These are phyloP conservation scores for Yamadazyma sp. DNA, from an alignment of 805 yeast genomes.

Conservation along the genomic window DNA sequence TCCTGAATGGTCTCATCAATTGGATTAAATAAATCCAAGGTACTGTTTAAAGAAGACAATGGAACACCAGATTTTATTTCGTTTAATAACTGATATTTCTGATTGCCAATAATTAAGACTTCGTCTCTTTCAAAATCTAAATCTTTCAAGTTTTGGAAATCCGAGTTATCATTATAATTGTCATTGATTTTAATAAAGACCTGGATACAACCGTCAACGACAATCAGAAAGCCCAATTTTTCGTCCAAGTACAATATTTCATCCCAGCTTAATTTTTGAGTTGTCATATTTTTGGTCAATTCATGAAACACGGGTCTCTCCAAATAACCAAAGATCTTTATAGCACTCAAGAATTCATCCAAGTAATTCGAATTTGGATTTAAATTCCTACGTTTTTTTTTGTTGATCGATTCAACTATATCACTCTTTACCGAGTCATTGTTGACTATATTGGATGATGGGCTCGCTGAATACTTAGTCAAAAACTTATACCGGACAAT, in stretches of 20 bases:
- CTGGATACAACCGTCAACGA: constrained; percentile 86
- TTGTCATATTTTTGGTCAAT: constrained; percentile 85
- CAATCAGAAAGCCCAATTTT: constrained; percentile 81
- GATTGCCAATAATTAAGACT: constrained; percentile 49
- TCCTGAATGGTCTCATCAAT: constrained; percentile 2
- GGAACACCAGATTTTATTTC: constrained; percentile 83
- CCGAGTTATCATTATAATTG: constrained; percentile 8
- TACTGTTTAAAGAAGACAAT: constrained; percentile 75
- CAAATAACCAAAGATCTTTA: constrained; percentile 89
- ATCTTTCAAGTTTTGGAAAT: constrained; percentile 16
- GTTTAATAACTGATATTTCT: constrained; percentile 69
- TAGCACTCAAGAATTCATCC: constrained; percentile 87
- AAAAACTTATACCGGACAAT: constrained; percentile 61
- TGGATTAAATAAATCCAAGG: constrained; percentile 63
- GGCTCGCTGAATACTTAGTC: constrained; percentile 52
- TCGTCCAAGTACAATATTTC: constrained; percentile 75
- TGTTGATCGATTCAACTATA: constrained; percentile 14
- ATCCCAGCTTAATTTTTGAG: constrained; percentile 74
- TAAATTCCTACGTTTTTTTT: constrained; percentile 28
- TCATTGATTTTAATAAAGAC: constrained; percentile 58
- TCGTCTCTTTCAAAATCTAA: constrained; percentile 38
- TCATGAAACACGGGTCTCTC: constrained; percentile 91
- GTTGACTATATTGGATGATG: constrained; percentile 1
- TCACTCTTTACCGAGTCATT: constrained; percentile 15
- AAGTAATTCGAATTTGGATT: constrained; percentile 61